A percentile compares a stretch with the other conserved stretches of the same genome.
Conservation (phyloP, 306 rosid species). For the Sicyos edulis region DNA sequence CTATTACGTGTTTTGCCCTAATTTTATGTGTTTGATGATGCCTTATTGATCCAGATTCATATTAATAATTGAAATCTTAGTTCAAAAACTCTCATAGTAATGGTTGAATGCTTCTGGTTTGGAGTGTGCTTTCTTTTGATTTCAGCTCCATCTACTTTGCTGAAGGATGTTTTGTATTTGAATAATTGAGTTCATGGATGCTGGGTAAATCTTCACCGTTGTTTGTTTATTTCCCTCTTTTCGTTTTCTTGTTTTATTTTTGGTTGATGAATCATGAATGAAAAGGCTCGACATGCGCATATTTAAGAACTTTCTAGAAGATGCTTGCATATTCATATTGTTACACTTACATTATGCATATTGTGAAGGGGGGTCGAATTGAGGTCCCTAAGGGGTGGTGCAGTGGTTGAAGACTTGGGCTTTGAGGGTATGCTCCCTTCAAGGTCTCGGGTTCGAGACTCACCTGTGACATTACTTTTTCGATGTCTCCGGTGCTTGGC, state of each 20-base stretch:
- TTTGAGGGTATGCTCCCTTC: no score
- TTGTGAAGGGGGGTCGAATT: conserved; percentile 7
- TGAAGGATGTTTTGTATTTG: not conserved
- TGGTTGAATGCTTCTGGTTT: not conserved
- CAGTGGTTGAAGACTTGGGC: no score
- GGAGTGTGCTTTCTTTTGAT: not conserved
- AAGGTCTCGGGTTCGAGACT: no score
- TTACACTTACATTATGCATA: no score
- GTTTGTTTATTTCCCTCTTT: not conserved
- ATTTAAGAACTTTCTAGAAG: not conserved
- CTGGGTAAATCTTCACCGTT: not conserved
- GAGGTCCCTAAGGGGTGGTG: no score
- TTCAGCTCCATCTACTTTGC: not conserved
- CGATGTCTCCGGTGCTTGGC: no score
- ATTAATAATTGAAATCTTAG: not conserved
- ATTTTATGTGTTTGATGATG: not conserved
- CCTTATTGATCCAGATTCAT: not conserved
- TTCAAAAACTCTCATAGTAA: not conserved
- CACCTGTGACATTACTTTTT: no score
- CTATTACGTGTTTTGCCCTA: not conserved
- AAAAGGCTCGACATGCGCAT: not conserved
- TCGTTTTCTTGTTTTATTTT: not conserved
- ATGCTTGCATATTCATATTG: not conserved
- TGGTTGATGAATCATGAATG: not conserved
- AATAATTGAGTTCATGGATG: not conserved